Evolutionary conservation across 1,139 yeast genomes (phyloP).

Genomic region (Sugiyamaella xylanicola): DNA sequence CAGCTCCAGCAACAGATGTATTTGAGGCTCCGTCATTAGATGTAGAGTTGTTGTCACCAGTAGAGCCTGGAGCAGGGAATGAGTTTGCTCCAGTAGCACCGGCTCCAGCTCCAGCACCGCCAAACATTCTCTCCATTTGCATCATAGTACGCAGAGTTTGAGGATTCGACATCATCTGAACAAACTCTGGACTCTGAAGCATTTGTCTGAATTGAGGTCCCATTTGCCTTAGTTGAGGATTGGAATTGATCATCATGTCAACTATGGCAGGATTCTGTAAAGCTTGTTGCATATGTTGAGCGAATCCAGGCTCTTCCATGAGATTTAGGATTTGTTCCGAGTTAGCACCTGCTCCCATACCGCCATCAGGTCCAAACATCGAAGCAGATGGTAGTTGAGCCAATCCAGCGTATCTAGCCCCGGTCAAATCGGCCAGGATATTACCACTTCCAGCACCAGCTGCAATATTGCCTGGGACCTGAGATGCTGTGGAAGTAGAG

Average conservation of each 20-base stretch:
- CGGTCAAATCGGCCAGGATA: constrained; percentile 88
- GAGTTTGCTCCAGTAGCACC: constrained; percentile 27
- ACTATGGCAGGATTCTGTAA: constrained; percentile 80
- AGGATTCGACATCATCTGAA: constrained; percentile 66
- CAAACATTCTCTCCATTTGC: constrained; percentile 63
- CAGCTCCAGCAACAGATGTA: constrained; percentile 23
- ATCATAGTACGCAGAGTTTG: constrained; percentile 70
- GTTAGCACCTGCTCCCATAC: constrained; percentile 70
- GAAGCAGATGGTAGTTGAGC: constrained; percentile 84
- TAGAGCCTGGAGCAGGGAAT: constrained; percentile 60
- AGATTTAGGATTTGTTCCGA: constrained; percentile 71
- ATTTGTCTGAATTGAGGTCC: constrained; percentile 88
- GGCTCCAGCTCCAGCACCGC: constrained; percentile 39
- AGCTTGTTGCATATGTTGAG: constrained; percentile 79
- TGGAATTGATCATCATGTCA: constrained; percentile 77
- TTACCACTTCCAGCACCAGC: constrained; percentile 90
- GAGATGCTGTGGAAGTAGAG: constrained; percentile 34
- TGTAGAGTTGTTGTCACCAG: constrained; percentile 20
- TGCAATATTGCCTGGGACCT: constrained; percentile 72
- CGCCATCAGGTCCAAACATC: constrained; percentile 96
- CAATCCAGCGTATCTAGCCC: constrained; percentile 94
- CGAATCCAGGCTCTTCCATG: constrained; percentile 81
- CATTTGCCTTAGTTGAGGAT: constrained; percentile 78
- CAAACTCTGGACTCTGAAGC: constrained; percentile 80
- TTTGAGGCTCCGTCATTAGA: constrained; percentile 25